phyloP scores from a whole-genome alignment of 2,329 filamentous ascomycete species.

The Nemania abortiva region DNA sequence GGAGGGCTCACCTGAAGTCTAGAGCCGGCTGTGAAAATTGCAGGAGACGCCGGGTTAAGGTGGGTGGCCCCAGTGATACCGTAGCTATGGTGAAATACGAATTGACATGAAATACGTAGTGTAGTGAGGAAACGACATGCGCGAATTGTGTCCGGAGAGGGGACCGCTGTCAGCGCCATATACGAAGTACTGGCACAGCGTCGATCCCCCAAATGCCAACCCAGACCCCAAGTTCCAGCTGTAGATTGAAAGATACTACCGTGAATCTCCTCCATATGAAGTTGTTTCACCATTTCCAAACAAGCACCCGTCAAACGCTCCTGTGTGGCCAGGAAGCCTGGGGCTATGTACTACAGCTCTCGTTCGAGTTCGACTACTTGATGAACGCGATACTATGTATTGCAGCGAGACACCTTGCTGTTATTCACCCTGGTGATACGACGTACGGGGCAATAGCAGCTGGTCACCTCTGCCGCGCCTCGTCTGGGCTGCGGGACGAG shows the following conservation, averaged over 20 bases:
- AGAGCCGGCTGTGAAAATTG: constrained; percentile 43
- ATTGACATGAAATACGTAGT: constrained; percentile 32
- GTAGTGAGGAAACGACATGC: constrained; percentile 42
- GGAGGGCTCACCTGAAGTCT: constrained; percentile 44
- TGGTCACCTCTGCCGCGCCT: constrained; percentile 38
- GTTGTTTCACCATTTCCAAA: constrained; percentile 45
- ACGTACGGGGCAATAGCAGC: constrained; percentile 31
- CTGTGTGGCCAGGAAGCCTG: constrained; percentile 37
- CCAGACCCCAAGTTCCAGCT: neutral
- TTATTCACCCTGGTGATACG: constrained; percentile 33
- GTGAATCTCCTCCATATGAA: constrained; percentile 41
- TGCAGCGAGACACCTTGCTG: constrained; percentile 42
- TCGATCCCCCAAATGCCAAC: constrained; percentile 10
- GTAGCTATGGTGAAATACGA: neutral
- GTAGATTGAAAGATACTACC: constrained; percentile 13
- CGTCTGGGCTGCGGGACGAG: constrained; percentile 36
- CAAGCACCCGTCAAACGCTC: constrained; percentile 40
- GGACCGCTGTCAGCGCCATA: constrained; percentile 38
- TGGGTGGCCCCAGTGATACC: constrained; percentile 17
- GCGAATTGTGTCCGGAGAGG: constrained; percentile 39
- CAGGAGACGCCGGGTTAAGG: constrained; percentile 45
- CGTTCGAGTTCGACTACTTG: constrained; percentile 43
- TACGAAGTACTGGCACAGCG: neutral
- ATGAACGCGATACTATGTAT: constrained; percentile 43
- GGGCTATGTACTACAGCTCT: constrained; percentile 39